These are phyloP conservation scores for Hondaea fermentalgiana DNA, from an alignment of 108 stramenopile species.

Conservation along the genomic window DNA sequence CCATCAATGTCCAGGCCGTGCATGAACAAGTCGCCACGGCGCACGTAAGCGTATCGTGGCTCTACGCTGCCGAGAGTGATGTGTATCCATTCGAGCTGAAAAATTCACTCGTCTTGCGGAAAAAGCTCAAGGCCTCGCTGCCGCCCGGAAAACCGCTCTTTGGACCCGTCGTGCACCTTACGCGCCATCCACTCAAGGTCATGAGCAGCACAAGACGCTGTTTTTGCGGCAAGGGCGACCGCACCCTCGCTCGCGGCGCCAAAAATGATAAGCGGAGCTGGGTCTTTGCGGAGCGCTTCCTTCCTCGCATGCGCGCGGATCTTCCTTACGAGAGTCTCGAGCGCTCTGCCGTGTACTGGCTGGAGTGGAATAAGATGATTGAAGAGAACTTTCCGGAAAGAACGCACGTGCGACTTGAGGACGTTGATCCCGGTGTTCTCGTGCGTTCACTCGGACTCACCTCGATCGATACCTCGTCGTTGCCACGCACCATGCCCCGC, in stretches of 20 bases:
- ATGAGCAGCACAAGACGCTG: neutral
- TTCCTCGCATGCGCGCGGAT: neutral
- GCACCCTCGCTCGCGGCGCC: neutral
- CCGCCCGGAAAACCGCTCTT: neutral
- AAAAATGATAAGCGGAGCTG: neutral
- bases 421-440: neutral
- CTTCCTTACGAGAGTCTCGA: neutral
- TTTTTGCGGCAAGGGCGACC: neutral
- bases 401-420: neutral
- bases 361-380: neutral
- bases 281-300: neutral
- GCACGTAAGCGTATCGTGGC: neutral
- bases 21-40: neutral
- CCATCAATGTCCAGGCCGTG: neutral
- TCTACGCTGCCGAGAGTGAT: neutral
- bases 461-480: neutral
- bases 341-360: neutral
- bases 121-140: neutral
- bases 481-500: neutral
- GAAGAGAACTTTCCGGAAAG: neutral
- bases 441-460: neutral
- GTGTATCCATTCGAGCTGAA: neutral
- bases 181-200: conserved; percentile 1
- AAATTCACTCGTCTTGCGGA: neutral
- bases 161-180: neutral